These are phyloP conservation scores for Gelatoporia subvermispora DNA, from an alignment of 768 basidiomycete genomes.

Conservation along the genomic window DNA sequence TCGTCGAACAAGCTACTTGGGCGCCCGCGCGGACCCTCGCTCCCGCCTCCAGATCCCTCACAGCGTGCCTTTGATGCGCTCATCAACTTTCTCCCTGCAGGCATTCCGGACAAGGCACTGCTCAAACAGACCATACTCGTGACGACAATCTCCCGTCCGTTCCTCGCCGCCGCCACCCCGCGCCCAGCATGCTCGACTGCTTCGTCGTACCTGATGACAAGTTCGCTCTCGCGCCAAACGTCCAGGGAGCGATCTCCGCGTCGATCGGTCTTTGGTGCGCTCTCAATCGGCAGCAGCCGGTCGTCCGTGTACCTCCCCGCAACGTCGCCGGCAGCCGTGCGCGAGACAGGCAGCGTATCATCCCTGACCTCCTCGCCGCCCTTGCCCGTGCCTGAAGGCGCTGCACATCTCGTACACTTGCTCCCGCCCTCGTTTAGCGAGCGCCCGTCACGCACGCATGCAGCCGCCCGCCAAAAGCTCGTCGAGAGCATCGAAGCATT, in stretches of 20 bases:
- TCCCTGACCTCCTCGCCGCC: background rate
- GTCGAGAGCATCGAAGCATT: conserved; percentile 34
- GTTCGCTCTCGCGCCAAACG: conserved; percentile 1
- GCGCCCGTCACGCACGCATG: conserved; percentile 1
- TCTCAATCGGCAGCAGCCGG: conserved; percentile 7
- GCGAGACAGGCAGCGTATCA: conserved; percentile 6
- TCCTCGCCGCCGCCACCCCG: conserved; percentile 21
- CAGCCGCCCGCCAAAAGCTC: conserved; percentile 22
- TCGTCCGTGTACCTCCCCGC: conserved; percentile 9
- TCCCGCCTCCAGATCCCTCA: conserved; percentile 25
- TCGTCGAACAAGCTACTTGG: conserved; percentile 6
- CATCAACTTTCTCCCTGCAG: conserved; percentile 30
- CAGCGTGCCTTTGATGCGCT: conserved; percentile 35
- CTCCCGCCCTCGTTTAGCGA: conserved; percentile 18
- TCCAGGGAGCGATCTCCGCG: background rate
- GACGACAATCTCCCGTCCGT: conserved; percentile 34
- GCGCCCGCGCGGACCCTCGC: conserved; percentile 2
- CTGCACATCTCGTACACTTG: conserved; percentile 28
- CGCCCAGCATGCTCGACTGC: conserved; percentile 1
- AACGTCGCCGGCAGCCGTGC: conserved; percentile 5
- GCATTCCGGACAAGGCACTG: conserved; percentile 27
- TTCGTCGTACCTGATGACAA: background rate
- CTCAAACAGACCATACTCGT: conserved; percentile 36
- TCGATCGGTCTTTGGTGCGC: conserved; percentile 4
- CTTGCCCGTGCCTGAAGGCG: background rate